phyloP scores from a whole-genome alignment of 2,329 filamentous ascomycete genomes.

The Aspergillus terreus region DNA sequence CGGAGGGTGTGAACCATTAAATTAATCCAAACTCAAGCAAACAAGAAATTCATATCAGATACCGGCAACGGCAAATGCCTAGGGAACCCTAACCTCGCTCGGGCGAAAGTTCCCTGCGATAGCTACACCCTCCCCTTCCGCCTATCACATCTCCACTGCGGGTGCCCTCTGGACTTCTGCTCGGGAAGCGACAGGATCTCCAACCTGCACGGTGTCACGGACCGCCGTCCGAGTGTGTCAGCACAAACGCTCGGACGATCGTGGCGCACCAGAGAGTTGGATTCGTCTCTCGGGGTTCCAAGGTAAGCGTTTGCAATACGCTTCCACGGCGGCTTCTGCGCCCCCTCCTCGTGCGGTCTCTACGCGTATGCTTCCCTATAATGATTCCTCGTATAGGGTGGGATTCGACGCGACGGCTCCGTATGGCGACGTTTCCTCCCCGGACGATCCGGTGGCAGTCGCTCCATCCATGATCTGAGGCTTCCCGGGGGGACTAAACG shows the following conservation, averaged over 20 bases:
- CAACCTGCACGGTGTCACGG: conserved; percentile 22
- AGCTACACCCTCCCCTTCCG: conserved; percentile 1
- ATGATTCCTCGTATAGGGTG: neutral
- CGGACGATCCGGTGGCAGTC: neutral
- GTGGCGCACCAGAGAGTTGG: conserved; percentile 2
- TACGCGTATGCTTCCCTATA: neutral
- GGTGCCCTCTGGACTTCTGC: conserved; percentile 3
- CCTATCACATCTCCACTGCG: conserved; percentile 9
- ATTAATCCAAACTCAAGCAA: neutral
- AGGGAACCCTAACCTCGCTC: neutral
- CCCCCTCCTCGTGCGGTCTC: neutral
- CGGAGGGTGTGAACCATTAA: neutral
- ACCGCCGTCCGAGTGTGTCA: conserved; percentile 19
- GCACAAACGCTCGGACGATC: conserved; percentile 16
- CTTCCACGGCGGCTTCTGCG: neutral
- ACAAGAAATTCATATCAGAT: neutral
- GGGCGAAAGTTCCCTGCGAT: neutral
- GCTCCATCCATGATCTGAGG: neutral
- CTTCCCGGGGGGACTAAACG: neutral
- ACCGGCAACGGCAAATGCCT: neutral
- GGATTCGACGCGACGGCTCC: neutral
- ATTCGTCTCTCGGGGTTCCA: neutral
- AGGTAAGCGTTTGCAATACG: neutral
- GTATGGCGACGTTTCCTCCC: neutral
- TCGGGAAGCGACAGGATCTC: conserved; percentile 21